A percentile compares a stretch with the other conserved stretches of the same genome.
Conservation (phyloP, 176 grass and related monocot species). For the Thalia dealbata region DNA sequence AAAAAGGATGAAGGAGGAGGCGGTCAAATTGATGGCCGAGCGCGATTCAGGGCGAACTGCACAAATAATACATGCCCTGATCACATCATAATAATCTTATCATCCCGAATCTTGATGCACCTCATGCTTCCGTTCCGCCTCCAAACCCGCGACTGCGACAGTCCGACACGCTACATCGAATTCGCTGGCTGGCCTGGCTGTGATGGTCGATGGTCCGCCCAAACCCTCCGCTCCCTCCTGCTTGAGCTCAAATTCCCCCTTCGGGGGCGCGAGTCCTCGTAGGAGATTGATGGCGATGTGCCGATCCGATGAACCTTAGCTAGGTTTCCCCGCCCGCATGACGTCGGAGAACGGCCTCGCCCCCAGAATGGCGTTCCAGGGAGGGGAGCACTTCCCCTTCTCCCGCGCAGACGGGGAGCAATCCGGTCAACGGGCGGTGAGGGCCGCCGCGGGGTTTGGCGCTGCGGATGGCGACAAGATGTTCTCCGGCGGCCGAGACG, state of each 20-base stretch:
- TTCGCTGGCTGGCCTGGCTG: too few relatives aligned
- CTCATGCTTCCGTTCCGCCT: neutral
- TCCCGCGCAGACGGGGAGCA: neutral
- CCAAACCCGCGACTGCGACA: neutral
- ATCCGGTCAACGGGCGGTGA: neutral
- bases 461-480: conserved; percentile 7
- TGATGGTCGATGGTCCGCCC: neutral
- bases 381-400: conserved; percentile 8
- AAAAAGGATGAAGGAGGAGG: too few relatives aligned
- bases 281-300: neutral
- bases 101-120: neutral
- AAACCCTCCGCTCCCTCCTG: neutral
- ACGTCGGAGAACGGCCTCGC: conserved; percentile 13
- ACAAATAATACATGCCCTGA: too few relatives aligned
- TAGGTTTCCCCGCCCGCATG: neutral
- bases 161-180: neutral
- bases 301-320: neutral
- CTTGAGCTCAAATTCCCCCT: neutral
- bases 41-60: too few relatives aligned
- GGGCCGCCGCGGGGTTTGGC: conserved; percentile 2
- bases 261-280: neutral
- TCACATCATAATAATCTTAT: too few relatives aligned
- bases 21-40: too few relatives aligned
- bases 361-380: conserved; percentile 13
- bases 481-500: conserved; percentile 25